Evolutionary conservation across 2,329 filamentous ascomycete species (phyloP).

Genomic region (Leptographium procerum): DNA sequence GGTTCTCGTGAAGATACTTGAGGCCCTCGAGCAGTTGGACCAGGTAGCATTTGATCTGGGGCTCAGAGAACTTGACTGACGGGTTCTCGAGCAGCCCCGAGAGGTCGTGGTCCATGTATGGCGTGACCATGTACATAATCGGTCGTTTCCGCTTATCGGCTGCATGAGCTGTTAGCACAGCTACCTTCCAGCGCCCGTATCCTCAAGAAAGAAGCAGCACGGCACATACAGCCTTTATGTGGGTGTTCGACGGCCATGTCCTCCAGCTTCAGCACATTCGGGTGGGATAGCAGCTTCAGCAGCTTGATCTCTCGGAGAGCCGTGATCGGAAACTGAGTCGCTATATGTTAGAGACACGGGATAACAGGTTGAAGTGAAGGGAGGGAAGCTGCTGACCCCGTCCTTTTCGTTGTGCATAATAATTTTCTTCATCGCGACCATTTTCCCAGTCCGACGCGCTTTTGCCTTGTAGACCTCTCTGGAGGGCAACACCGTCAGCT

Average conservation of each 20-base stretch:
- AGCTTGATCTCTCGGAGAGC: slow-evolving; percentile 96
- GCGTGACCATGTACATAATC: slow-evolving; percentile 97
- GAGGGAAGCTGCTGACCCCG: slow-evolving; percentile 44
- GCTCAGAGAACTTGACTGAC: slow-evolving; percentile 70
- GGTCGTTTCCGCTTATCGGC: slow-evolving; percentile 69
- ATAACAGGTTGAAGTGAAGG: neutral
- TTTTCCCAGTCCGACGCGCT: slow-evolving; percentile 58
- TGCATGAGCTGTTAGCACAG: slow-evolving; percentile 18
- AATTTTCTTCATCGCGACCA: slow-evolving; percentile 94
- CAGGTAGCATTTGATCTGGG: slow-evolving; percentile 98
- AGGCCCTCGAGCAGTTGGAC: slow-evolving; percentile 83
- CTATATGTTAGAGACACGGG: slow-evolving; percentile 7
- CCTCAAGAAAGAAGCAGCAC: neutral
- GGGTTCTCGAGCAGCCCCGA: slow-evolving; percentile 94
- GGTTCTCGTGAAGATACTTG: slow-evolving; percentile 76
- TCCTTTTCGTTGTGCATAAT: slow-evolving; percentile 99
- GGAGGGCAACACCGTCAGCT: slow-evolving; percentile 9
- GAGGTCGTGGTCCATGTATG: slow-evolving; percentile 99
- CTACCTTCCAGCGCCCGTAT: neutral
- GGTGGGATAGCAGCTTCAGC: slow-evolving; percentile 85
- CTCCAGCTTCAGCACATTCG: slow-evolving; percentile 74
- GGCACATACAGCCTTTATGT: slow-evolving; percentile 44
- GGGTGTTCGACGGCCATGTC: slow-evolving; percentile 91
- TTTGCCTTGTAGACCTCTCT: slow-evolving; percentile 86
- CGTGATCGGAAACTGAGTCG: slow-evolving; percentile 77